A percentile compares a stretch with the other conserved stretches of the same genome.
Evolutionary conservation across 176 grass and related monocot species (phyloP).

Genomic region (Canna indica): DNA sequence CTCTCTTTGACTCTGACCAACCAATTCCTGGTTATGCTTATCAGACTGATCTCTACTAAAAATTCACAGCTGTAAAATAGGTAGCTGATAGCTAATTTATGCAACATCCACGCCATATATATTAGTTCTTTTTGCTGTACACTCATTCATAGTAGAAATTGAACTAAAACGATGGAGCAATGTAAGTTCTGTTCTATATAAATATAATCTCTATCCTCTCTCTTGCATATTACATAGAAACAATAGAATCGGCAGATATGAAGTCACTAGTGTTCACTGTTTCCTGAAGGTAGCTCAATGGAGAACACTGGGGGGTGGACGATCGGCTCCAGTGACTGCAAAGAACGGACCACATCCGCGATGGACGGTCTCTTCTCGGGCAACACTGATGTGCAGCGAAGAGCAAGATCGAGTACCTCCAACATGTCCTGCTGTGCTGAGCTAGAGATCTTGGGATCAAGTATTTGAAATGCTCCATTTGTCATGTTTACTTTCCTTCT

Average conservation of each 20-base stretch:
- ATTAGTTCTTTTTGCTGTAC: not conserved
- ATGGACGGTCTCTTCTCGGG: slow-evolving; percentile 55
- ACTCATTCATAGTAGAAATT: not conserved
- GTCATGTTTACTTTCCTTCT: slow-evolving; percentile 49
- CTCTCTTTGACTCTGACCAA: too few species aligned
- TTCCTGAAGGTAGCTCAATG: not conserved
- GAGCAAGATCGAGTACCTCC: slow-evolving; percentile 40
- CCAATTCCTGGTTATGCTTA: too few species aligned
- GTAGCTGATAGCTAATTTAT: not conserved
- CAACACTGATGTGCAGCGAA: slow-evolving; percentile 57
- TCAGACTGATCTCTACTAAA: too few species aligned
- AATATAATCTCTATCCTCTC: not conserved
- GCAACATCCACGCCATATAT: not conserved
- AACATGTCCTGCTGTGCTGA: slow-evolving; percentile 31
- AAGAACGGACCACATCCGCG: slow-evolving; percentile 32
- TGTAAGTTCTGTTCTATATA: not conserved
- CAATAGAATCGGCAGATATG: not conserved
- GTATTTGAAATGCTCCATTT: slow-evolving; percentile 30
- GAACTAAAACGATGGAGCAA: not conserved
- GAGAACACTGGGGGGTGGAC: not conserved
- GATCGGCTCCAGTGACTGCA: slow-evolving; percentile 24
- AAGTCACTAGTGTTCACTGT: not conserved
- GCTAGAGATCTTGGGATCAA: slow-evolving; percentile 34
- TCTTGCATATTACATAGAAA: not conserved
- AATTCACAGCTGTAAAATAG: too few species aligned